Evolutionary conservation across 306 rosid species (phyloP).

Genomic region (Boehmeria nivea): DNA sequence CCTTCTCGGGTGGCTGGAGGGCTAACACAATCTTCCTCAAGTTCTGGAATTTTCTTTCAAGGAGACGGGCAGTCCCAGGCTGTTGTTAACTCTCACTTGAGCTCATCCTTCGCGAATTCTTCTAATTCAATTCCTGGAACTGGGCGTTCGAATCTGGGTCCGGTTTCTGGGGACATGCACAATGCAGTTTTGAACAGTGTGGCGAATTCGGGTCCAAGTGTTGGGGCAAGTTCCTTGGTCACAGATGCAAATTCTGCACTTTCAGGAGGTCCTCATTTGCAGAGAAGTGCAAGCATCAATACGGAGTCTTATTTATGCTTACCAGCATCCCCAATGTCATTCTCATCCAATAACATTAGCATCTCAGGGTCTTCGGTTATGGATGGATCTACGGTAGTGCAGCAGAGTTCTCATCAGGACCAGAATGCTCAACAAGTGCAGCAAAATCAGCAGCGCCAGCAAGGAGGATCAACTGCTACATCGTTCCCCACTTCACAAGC

Average conservation of each 20-base stretch:
- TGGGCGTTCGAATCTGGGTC: conserved; percentile 73
- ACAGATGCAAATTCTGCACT: conserved; percentile 96
- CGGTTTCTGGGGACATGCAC: conserved; percentile 83
- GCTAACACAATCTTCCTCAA: conserved; percentile 77
- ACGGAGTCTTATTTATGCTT: conserved; percentile 75
- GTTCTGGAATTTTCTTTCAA: conserved; percentile 98
- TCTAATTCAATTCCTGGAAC: conserved; percentile 71
- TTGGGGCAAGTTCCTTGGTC: conserved; percentile 94
- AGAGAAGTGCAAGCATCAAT: conserved; percentile 94
- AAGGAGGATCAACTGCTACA: conserved; percentile 63
- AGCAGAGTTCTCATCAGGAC: conserved; percentile 79
- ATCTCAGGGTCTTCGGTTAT: conserved; percentile 83
- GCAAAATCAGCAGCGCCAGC: conserved; percentile 58
- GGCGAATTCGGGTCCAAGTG: conserved; percentile 89
- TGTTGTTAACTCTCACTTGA: conserved; percentile 91
- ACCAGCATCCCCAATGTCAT: conserved; percentile 94
- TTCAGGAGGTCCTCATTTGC: conserved; percentile 93
- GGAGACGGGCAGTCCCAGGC: conserved; percentile 92
- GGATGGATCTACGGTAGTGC: conserved; percentile 86
- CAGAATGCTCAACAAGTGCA: conserved; percentile 75
- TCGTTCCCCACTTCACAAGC: conserved; percentile 58
- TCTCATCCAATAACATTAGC: conserved; percentile 88
- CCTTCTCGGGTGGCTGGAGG: conserved; percentile 94
- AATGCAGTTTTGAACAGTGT: conserved; percentile 71
- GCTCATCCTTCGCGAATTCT: conserved; percentile 75